phyloP scores from a whole-genome alignment of 805 yeast species.

The Kregervanrija delftensis region DNA sequence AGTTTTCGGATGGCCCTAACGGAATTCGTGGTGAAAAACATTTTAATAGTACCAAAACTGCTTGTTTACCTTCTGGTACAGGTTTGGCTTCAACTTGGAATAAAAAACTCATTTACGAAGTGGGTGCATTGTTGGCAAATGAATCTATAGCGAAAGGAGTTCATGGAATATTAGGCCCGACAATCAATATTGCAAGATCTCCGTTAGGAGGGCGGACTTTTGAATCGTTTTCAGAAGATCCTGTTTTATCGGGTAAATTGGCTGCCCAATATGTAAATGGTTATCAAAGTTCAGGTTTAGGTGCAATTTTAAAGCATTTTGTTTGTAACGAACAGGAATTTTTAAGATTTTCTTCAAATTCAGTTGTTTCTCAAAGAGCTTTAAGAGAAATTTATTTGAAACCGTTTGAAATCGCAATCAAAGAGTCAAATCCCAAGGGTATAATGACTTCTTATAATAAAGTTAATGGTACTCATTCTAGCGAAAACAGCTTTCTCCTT shows the following conservation, averaged over 20 bases:
- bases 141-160: slow-evolving; percentile 39
- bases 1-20: slow-evolving; percentile 40
- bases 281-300: slow-evolving; percentile 42
- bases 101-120: slow-evolving; percentile 30
- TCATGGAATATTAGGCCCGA: slow-evolving; percentile 32
- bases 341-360: slow-evolving; percentile 41
- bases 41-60: slow-evolving; percentile 35
- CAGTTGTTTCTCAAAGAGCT: slow-evolving; percentile 51
- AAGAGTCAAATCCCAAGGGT: slow-evolving; percentile 44
- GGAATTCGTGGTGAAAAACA: slow-evolving; percentile 40
- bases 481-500: slow-evolving; percentile 38
- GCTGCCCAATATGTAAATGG: slow-evolving; percentile 49
- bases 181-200: slow-evolving; percentile 34
- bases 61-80: slow-evolving; percentile 42
- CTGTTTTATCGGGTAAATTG: slow-evolving; percentile 34
- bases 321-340: slow-evolving; percentile 60
- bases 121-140: slow-evolving; percentile 35
- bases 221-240: slow-evolving; percentile 39
- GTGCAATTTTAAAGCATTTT: slow-evolving; percentile 56
- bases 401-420: slow-evolving; percentile 56
- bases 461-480: slow-evolving; percentile 53
- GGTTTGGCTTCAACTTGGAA: slow-evolving; percentile 40
- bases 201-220: slow-evolving; percentile 41
- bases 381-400: slow-evolving; percentile 57
- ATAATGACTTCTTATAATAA: slow-evolving; percentile 61